A percentile compares a stretch with the other conserved stretches of the same genome.
Conservation (phyloP, 441 rosid genomes). For the Eruca vesicaria region DNA sequence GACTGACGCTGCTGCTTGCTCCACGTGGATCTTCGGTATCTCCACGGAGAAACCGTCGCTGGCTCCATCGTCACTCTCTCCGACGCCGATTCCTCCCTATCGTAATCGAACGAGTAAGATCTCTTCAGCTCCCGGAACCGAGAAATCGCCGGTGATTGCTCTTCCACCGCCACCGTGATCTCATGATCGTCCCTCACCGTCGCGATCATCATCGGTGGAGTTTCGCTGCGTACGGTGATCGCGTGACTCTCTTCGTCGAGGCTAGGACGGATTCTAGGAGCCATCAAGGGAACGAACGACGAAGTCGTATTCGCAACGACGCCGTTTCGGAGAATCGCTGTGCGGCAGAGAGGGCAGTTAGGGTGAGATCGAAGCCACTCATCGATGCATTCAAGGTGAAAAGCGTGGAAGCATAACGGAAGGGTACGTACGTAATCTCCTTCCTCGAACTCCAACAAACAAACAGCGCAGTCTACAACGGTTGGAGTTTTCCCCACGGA, state of each 20-base stretch:
- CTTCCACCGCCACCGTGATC: constrained; percentile 52
- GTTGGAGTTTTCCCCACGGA: constrained; percentile 16
- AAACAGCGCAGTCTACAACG: constrained; percentile 58
- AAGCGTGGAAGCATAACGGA: constrained; percentile 62
- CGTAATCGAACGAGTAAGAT: constrained; percentile 84
- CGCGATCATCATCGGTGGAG: constrained; percentile 27
- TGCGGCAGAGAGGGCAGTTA: constrained; percentile 73
- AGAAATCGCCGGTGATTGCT: constrained; percentile 41
- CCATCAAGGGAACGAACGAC: constrained; percentile 81
- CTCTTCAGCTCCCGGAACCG: constrained; percentile 56
- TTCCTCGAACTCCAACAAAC: constrained; percentile 69
- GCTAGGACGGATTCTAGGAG: constrained; percentile 82
- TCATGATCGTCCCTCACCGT: constrained; percentile 38
- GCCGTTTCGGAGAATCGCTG: constrained; percentile 58
- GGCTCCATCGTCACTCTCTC: constrained; percentile 71
- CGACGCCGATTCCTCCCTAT: constrained; percentile 55
- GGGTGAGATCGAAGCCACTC: constrained; percentile 74
- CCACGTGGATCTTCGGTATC: constrained; percentile 75
- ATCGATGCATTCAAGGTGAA: constrained; percentile 77
- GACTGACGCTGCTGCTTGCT: constrained; percentile 76
- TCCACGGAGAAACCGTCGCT: constrained; percentile 75
- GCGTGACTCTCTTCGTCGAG: constrained; percentile 46
- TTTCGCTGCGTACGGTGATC: constrained; percentile 39
- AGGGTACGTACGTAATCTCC: constrained; percentile 66
- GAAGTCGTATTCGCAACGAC: constrained; percentile 35